A percentile compares a stretch with the other conserved stretches of the same genome.
phyloP scores from a whole-genome alignment of 2,329 filamentous ascomycete species.

The Alternaria triticina region DNA sequence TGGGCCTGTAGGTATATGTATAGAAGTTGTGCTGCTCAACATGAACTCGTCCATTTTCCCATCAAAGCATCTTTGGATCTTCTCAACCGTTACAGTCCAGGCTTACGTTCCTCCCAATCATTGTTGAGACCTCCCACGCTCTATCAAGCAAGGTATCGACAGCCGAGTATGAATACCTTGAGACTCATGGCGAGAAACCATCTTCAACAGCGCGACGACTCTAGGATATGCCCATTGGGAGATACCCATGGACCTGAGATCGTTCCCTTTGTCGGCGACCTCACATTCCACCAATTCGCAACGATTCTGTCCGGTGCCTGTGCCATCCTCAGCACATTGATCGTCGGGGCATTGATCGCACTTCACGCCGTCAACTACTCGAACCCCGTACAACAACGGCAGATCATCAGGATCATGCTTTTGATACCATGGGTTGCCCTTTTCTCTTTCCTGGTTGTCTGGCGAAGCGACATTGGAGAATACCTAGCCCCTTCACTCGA shows the following conservation, averaged over 20 bases:
- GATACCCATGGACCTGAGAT: slow-evolving; percentile 22
- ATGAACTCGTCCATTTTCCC: neutral
- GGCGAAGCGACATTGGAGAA: slow-evolving; percentile 21
- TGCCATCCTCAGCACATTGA: slow-evolving; percentile 22
- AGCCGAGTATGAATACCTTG: neutral
- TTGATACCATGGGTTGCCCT: slow-evolving; percentile 36
- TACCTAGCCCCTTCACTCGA: slow-evolving; percentile 32
- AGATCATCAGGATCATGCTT: slow-evolving; percentile 35
- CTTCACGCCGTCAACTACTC: slow-evolving; percentile 37
- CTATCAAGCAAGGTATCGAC: neutral
- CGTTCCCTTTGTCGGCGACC: slow-evolving; percentile 25
- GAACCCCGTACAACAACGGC: slow-evolving; percentile 37
- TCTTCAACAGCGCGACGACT: neutral
- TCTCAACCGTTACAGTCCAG: neutral
- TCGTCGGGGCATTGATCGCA: slow-evolving; percentile 20
- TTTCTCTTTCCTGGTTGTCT: slow-evolving; percentile 33
- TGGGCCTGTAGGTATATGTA: neutral
- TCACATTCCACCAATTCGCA: slow-evolving; percentile 36
- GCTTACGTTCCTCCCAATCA: neutral
- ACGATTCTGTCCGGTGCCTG: slow-evolving; percentile 29
- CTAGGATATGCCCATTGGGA: slow-evolving; percentile 20
- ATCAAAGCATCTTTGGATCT: neutral
- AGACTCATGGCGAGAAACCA: neutral
- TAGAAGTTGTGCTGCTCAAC: neutral
- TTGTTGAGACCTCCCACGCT: neutral